phyloP scores from a whole-genome alignment of 2,329 filamentous ascomycete species.

The Penicillium verrucosum region DNA sequence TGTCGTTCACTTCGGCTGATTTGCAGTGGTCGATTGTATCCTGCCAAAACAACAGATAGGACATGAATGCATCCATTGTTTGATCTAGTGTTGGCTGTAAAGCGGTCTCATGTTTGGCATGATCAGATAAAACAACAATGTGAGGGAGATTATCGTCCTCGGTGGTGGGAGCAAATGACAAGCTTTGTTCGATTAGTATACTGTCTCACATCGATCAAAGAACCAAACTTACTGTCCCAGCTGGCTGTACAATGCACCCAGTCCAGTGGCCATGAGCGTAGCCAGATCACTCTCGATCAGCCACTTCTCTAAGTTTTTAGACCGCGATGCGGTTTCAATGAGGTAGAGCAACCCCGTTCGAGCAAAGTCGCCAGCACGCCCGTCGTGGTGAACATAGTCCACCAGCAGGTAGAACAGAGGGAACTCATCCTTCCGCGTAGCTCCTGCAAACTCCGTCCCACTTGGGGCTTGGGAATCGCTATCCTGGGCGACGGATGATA shows the following conservation, averaged over 20 bases:
- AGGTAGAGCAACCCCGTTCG: constrained; percentile 91
- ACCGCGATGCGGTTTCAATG: constrained; percentile 86
- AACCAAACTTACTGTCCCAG: constrained; percentile 53
- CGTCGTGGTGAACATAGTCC: constrained; percentile 95
- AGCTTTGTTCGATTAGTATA: constrained; percentile 55
- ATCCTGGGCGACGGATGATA: constrained; percentile 34
- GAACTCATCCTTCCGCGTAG: constrained; percentile 87
- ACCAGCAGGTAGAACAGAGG: constrained; percentile 93
- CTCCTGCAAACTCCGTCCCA: constrained; percentile 72
- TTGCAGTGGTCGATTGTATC: constrained; percentile 94
- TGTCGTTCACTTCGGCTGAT: constrained; percentile 87
- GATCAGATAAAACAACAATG: constrained; percentile 85
- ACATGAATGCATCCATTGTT: constrained; percentile 91
- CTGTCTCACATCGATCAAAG: constrained; percentile 43
- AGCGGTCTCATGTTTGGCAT: constrained; percentile 69
- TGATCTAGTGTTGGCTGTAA: constrained; percentile 75
- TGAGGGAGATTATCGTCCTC: constrained; percentile 66
- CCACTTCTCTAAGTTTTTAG: constrained; percentile 83
- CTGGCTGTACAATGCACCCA: constrained; percentile 74
- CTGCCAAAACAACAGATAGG: constrained; percentile 96
- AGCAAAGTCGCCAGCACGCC: constrained; percentile 91
- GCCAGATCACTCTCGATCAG: constrained; percentile 95
- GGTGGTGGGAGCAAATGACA: constrained; percentile 72
- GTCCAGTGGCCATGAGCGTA: constrained; percentile 92
- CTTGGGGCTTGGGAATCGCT: constrained; percentile 44